A percentile compares a stretch with the other conserved stretches of the same genome.
Evolutionary conservation across 176 grass and related monocot genomes (phyloP).

Genomic region (Cenchrus fungigraminus): DNA sequence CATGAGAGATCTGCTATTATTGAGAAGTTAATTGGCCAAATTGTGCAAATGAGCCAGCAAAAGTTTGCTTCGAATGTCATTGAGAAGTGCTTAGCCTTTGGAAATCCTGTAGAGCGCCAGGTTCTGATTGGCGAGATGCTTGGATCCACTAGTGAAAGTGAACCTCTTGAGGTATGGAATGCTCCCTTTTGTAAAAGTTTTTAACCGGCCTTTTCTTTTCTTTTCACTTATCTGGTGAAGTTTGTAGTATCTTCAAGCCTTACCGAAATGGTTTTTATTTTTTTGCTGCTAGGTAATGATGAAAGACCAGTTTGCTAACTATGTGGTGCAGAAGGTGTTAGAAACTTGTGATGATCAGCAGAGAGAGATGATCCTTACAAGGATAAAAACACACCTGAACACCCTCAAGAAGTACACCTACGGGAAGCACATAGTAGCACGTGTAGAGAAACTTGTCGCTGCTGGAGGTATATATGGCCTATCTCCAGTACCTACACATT

Average conservation of each 20-base stretch:
- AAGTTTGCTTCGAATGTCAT: slow-evolving; percentile 83
- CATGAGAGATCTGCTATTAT: slow-evolving; percentile 72
- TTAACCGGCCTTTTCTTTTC: not conserved
- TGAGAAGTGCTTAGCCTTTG: slow-evolving; percentile 76
- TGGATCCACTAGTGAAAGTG: slow-evolving; percentile 65
- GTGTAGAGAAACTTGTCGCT: slow-evolving; percentile 86
- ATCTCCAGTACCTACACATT: not conserved
- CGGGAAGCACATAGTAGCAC: slow-evolving; percentile 87
- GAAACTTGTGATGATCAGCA: slow-evolving; percentile 91
- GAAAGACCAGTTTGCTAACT: slow-evolving; percentile 95
- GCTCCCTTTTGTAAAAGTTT: not conserved
- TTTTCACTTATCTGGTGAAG: not conserved
- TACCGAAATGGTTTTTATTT: not conserved
- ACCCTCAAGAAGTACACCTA: slow-evolving; percentile 93
- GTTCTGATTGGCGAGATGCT: slow-evolving; percentile 72
- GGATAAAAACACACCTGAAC: slow-evolving; percentile 83
- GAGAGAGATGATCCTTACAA: slow-evolving; percentile 80
- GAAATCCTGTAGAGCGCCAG: slow-evolving; percentile 62
- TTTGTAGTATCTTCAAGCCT: not conserved
- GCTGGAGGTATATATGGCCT: slow-evolving; percentile 65
- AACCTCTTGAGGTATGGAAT: slow-evolving; percentile 65
- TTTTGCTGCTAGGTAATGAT: slow-evolving; percentile 70
- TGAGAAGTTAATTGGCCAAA: slow-evolving; percentile 66
- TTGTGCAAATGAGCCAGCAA: slow-evolving; percentile 85
- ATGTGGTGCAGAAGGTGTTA: slow-evolving; percentile 92